A percentile compares a stretch with the other conserved stretches of the same genome.
phyloP scores from a whole-genome alignment of 1,139 yeast species.

The Pichia sp. region DNA sequence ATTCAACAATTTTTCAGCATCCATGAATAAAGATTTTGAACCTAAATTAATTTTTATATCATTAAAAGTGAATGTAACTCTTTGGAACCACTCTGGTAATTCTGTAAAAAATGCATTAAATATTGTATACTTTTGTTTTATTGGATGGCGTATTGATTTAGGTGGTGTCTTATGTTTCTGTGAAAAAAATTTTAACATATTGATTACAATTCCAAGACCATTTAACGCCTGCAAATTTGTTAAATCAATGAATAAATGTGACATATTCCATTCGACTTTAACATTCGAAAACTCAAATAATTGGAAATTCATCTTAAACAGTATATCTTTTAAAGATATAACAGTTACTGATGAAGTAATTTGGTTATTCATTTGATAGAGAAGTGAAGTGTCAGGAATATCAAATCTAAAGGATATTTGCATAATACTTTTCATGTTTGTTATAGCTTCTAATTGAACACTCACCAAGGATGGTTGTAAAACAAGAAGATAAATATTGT shows the following conservation, averaged over 20 bases:
- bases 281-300: constrained; percentile 1
- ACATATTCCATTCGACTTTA: constrained; percentile 8
- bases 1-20: constrained; percentile 17
- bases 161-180: not conserved
- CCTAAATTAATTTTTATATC: constrained; percentile 40
- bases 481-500: constrained; percentile 18
- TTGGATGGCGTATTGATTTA: not conserved
- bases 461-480: constrained; percentile 21
- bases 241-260: constrained; percentile 12
- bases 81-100: constrained; percentile 45
- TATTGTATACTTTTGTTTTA: constrained; percentile 2
- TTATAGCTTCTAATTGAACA: constrained; percentile 15
- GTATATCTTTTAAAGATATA: constrained; percentile 12
- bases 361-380: constrained; percentile 17
- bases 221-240: constrained; percentile 13
- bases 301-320: constrained; percentile 3
- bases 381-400: constrained; percentile 17
- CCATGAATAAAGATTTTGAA: constrained; percentile 55
- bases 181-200: not conserved
- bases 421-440: constrained; percentile 2
- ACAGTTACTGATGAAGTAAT: constrained; percentile 8
- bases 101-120: constrained; percentile 30
- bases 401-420: constrained; percentile 17
- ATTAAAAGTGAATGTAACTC: constrained; percentile 31
- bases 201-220: constrained; percentile 13